phyloP scores from a whole-genome alignment of 176 grass and related monocot species.

The Triticum monococcum region DNA sequence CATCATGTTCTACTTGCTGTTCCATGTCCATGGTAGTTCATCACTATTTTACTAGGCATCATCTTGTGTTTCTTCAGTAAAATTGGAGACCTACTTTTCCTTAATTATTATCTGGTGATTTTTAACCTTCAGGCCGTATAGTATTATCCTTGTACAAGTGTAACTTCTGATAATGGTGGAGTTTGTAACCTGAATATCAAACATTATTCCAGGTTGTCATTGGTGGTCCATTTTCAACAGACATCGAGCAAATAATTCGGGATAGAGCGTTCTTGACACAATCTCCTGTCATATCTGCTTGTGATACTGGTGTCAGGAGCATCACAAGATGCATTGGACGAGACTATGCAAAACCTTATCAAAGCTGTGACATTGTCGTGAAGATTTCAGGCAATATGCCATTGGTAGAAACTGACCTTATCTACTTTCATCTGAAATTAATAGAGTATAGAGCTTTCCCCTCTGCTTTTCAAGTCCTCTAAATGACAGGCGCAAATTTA shows the following conservation, averaged over 20 bases:
- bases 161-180: constrained; percentile 4
- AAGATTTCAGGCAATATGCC: constrained; percentile 42
- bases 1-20: background rate
- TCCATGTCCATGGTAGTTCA: background rate
- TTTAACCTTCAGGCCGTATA: background rate
- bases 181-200: constrained; percentile 17
- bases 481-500: background rate
- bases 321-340: constrained; percentile 55
- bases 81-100: background rate
- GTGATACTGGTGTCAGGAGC: constrained; percentile 47
- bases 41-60: background rate
- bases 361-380: constrained; percentile 63
- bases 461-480: background rate
- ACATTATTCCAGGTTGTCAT: constrained; percentile 80
- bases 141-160: background rate
- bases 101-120: background rate
- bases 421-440: constrained; percentile 16
- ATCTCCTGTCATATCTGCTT: constrained; percentile 68
- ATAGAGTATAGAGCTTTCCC: background rate
- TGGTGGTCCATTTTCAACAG: constrained; percentile 55
- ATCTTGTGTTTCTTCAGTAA: background rate
- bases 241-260: constrained; percentile 65
- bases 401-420: constrained; percentile 40
- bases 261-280: constrained; percentile 64
- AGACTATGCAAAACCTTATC: constrained; percentile 55